phyloP scores from a whole-genome alignment of 2,329 filamentous ascomycete species.

The Fusarium marasasianum region DNA sequence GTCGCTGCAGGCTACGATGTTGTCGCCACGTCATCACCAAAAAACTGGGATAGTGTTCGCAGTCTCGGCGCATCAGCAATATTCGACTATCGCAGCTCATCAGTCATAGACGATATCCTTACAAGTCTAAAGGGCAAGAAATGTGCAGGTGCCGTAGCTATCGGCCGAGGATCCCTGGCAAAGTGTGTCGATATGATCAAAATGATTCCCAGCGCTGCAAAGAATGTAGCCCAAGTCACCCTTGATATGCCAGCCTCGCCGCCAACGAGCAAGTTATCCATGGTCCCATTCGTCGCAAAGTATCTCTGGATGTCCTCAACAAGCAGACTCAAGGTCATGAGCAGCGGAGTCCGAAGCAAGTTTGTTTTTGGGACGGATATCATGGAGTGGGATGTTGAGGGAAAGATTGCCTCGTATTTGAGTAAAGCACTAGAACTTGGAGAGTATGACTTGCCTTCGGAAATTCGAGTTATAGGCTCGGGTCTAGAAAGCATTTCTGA shows the following conservation, averaged over 20 bases:
- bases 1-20: not conserved
- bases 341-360: not conserved
- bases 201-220: not conserved
- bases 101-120: not conserved
- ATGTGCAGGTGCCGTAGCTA: not conserved
- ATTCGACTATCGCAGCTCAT: not conserved
- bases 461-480: not conserved
- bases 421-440: not conserved
- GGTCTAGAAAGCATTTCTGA: not conserved
- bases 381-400: not conserved
- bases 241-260: not conserved
- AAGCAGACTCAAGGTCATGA: not conserved
- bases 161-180: not conserved
- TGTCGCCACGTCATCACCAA: not conserved
- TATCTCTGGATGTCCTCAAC: not conserved
- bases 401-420: not conserved
- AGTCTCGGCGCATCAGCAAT: not conserved
- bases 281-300: conserved; percentile 4
- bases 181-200: conserved; percentile 7
- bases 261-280: not conserved
- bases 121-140: not conserved
- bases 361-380: conserved; percentile 8
- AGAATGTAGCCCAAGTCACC: not conserved
- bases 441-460: not conserved
- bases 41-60: not conserved